Percentiles rank a stretch among this genome's conserved stretches.
These are phyloP conservation scores for Penicillium sp. DNA, from an alignment of 2,329 filamentous ascomycete species.

Conservation along the genomic window DNA sequence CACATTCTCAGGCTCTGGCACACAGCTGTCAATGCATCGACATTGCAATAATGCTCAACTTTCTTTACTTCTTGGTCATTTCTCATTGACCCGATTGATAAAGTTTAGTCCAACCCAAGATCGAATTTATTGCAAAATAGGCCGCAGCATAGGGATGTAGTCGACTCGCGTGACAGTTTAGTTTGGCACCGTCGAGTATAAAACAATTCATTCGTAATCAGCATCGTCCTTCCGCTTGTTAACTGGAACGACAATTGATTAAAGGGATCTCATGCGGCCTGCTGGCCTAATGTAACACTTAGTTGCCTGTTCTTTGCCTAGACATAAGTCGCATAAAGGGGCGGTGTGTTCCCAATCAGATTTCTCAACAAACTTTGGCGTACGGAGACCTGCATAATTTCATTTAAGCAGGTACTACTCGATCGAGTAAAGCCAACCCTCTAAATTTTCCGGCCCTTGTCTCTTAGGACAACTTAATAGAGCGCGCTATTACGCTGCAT, in stretches of 20 bases:
- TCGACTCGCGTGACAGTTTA: background rate
- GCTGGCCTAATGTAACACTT: background rate
- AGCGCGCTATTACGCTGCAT: conserved; percentile 6
- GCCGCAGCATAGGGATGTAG: background rate
- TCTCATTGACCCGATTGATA: background rate
- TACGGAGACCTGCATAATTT: conserved; percentile 12
- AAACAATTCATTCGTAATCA: background rate
- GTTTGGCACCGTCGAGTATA: background rate
- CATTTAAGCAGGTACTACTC: conserved; percentile 2
- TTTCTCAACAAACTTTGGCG: conserved; percentile 5
- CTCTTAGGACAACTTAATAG: conserved; percentile 7
- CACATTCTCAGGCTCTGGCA: background rate
- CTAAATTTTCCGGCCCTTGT: conserved; percentile 1
- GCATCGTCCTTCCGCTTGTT: background rate
- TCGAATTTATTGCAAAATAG: background rate
- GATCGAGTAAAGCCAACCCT: conserved; percentile 7
- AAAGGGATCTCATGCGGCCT: background rate
- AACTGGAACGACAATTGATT: background rate
- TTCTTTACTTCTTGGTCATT: background rate
- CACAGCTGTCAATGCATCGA: background rate
- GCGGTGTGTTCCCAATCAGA: conserved; percentile 10
- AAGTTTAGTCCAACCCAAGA: background rate
- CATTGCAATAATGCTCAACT: background rate
- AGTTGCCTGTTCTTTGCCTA: background rate
- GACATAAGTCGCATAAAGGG: conserved; percentile 6